phyloP scores from a whole-genome alignment of 768 basidiomycete species.

The Trametes maxima region DNA sequence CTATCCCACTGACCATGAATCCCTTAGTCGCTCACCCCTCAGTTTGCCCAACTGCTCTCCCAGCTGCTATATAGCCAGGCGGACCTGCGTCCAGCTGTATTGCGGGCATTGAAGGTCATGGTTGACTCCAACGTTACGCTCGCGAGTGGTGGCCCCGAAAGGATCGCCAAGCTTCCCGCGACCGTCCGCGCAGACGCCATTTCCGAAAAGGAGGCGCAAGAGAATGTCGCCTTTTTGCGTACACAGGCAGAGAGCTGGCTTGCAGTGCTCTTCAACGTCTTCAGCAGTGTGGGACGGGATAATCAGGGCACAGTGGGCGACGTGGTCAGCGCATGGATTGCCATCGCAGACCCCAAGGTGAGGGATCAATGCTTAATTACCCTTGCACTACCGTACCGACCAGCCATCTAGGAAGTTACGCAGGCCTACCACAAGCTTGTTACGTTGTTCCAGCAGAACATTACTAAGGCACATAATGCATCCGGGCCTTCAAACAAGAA shows the following conservation, averaged over 20 bases:
- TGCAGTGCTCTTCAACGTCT: conserved; percentile 96
- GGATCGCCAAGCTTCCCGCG: conserved; percentile 31
- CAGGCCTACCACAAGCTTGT: conserved; percentile 82
- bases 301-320: conserved; percentile 78
- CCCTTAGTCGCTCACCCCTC: conserved; percentile 66
- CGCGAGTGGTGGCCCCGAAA: conserved; percentile 40
- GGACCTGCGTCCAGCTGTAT: conserved; percentile 76
- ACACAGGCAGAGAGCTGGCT: conserved; percentile 91
- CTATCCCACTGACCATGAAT: background rate
- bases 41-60: conserved; percentile 88
- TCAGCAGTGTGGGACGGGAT: conserved; percentile 80
- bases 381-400: background rate
- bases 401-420: conserved; percentile 59
- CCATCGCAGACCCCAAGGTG: conserved; percentile 74
- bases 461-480: conserved; percentile 43
- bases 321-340: conserved; percentile 85
- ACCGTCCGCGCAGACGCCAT: conserved; percentile 39
- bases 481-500: conserved; percentile 33
- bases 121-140: conserved; percentile 77
- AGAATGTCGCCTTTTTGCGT: conserved; percentile 72
- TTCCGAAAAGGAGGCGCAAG: conserved; percentile 58
- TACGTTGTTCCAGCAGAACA: conserved; percentile 66
- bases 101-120: conserved; percentile 78
- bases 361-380: conserved; percentile 17
- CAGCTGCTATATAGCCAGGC: conserved; percentile 92